Evolutionary conservation across 2,329 filamentous ascomycete genomes (phyloP), one percentile per base, ranked within the genome.

Genomic region (Aplosporella prunicola): DNA sequence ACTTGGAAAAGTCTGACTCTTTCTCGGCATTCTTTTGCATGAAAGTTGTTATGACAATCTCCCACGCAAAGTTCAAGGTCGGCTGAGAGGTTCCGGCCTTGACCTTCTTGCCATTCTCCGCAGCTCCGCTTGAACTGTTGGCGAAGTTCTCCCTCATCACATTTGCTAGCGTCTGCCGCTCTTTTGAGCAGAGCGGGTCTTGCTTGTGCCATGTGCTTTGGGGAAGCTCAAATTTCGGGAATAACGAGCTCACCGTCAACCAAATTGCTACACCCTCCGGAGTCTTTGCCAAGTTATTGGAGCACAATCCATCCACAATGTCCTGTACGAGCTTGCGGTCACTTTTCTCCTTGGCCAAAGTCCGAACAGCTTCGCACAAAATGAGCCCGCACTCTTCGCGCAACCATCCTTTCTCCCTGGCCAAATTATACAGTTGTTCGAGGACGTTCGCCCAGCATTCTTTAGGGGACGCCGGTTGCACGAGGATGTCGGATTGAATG

Each of bases 231-330:
- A 81, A 67, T 6, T 72, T 64, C 0, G 80, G 74, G 48, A 83
- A 86, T 14, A 64, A 65, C 35, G 73, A 71, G 43, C 74, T 70
- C 2, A 82, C 73, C 5, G 76, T 73, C 20, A 96, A 67, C 87
- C 88, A 96, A 40, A 95, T 76, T 1, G 85, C 86, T 15, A 95
- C 77, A 5, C 88, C 89, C 56, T 96, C 89, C 0, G 87, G 81
- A 0, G 87, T 89, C 56, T 82, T 82, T 7, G 78, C 76, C 32
- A 93, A 66, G 8, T 81, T 79, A 32, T 75, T 71, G 11, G 74
- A 68, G 14, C 69, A 67, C 7, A 93, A 54, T 25, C 70, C 72
- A 42, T 75, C 63, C 23, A 93, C 64, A 0, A 81, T 77, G 17
- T 67, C 61, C 50, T 79, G 70, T 1, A 75, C 74, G 39, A 76